Percentiles rank a stretch among this genome's conserved stretches.
Evolutionary conservation across 768 basidiomycete genomes (phyloP).

Genomic region (Amanita rubescens): DNA sequence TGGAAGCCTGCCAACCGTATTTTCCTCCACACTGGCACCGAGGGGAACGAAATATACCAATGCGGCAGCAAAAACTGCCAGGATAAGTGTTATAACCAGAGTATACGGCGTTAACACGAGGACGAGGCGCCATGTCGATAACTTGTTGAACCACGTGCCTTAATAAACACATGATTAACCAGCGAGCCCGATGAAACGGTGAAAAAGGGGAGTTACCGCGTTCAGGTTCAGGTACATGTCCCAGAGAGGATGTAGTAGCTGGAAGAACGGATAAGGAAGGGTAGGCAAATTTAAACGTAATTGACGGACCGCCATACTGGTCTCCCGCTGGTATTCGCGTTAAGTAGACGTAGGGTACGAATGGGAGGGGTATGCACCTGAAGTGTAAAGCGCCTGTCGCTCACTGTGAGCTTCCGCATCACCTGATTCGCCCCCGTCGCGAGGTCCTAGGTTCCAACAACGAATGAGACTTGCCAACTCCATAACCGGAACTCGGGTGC

Average conservation of each 20-base stretch:
- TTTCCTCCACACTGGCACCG: background rate
- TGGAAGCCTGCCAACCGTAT: conserved; percentile 21
- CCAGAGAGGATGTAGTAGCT: background rate
- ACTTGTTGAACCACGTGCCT: background rate
- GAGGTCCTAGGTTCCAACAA: background rate
- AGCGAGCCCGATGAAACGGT: background rate
- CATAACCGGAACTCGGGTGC: background rate
- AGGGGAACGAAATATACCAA: background rate
- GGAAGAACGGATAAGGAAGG: background rate
- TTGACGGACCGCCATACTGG: background rate
- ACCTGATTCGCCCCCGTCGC: background rate
- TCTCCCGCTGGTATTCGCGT: background rate
- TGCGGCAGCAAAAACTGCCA: conserved; percentile 11
- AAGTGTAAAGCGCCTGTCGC: background rate
- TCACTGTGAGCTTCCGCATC: background rate
- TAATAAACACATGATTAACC: background rate
- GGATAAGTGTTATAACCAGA: conserved; percentile 13
- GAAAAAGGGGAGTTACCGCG: background rate
- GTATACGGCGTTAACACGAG: conserved; percentile 17
- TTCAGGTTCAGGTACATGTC: background rate
- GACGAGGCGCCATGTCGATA: conserved; percentile 6
- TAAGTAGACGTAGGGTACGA: background rate
- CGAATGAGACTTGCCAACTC: background rate
- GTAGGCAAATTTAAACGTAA: background rate
- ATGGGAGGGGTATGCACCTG: background rate